Base-by-base conservation (phyloP, 495 filamentous ascomycete genomes). In the Aspergillus carlsbadensis region DNA sequence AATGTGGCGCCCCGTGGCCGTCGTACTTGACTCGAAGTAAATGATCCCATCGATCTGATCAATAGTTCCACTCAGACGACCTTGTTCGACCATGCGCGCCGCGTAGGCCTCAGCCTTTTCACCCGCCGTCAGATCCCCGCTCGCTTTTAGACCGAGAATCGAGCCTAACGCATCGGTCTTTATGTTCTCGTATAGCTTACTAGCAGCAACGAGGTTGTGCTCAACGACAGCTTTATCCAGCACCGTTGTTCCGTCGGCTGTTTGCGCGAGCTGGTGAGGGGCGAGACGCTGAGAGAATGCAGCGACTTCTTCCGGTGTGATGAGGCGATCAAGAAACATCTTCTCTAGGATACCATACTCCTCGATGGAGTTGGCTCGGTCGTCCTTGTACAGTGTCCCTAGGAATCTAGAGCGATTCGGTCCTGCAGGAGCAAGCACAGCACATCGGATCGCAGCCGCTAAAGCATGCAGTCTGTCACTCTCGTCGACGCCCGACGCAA, bases 321-420 rank as follows among this genome's bases (percentile, higher is more conserved):
- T 78, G 3, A 98, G 77, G 5, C 94, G 84, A 70, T 98, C 91
- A 24, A 98, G 81, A 68, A 96, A 95, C 84, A 98, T 97, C 75
- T 98, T 98, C 78, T 98, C 95, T 18, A 98, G 77, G 50, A 98
- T 97, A 39, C 82, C 78, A 64, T 88, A 93, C 68, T 97, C 90
- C 6, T 87, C 84, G 3, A 92, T 81, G 42, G 84, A 81, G 2
- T 81, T 73, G 0, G 90, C 82, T 17, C 94, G 84, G 43, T 98
- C 95, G 65, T 98, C 94, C 70, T 96, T 97, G 79, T 96, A 97
- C 6, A 98, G 76, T 52, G 86, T 86, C 3, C 85, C 89, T 7
- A 98, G 78, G 7, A 82, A 82, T 10, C 90, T 81, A 50, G 89
- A 91, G 14, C 94, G 89, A 60, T 86, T 77, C 0, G 94, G 94